Conservation (phyloP, 495 filamentous ascomycete species). For the Xylaria curta region DNA sequence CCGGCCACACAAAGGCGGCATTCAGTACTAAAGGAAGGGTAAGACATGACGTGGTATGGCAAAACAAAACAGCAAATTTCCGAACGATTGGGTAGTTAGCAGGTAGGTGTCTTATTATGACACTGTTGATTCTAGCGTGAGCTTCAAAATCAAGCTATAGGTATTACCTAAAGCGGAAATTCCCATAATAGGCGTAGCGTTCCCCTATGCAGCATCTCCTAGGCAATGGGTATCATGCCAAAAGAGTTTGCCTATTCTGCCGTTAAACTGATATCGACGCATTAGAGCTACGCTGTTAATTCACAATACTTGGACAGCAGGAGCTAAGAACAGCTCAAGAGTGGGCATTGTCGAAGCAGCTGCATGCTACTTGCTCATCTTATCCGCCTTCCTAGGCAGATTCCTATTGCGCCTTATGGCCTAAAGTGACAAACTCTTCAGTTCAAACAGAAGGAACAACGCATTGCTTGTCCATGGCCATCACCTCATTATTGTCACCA, state of each 20-base stretch:
- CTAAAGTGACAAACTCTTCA: no score
- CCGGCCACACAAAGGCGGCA: neutral
- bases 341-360: neutral
- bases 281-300: neutral
- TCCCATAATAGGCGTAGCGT: slow-evolving; percentile 6
- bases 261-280: no score
- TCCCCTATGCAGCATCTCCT: neutral
- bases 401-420: neutral
- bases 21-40: neutral
- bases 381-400: neutral
- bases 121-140: neutral
- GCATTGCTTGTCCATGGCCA: neutral
- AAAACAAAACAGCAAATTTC: neutral
- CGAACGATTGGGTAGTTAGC: neutral
- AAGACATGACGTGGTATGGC: neutral
- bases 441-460: neutral
- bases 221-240: neutral
- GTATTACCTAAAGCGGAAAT: slow-evolving; percentile 4
- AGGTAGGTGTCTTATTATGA: neutral
- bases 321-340: neutral
- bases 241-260: no score
- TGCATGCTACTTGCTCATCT: neutral
- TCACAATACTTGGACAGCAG: neutral
- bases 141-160: neutral
- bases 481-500: neutral